A percentile compares a stretch with the other conserved stretches of the same genome.
These are phyloP conservation scores for Tolypocladium tropicale DNA, from an alignment of 2,329 filamentous ascomycete species.

Conservation along the genomic window DNA sequence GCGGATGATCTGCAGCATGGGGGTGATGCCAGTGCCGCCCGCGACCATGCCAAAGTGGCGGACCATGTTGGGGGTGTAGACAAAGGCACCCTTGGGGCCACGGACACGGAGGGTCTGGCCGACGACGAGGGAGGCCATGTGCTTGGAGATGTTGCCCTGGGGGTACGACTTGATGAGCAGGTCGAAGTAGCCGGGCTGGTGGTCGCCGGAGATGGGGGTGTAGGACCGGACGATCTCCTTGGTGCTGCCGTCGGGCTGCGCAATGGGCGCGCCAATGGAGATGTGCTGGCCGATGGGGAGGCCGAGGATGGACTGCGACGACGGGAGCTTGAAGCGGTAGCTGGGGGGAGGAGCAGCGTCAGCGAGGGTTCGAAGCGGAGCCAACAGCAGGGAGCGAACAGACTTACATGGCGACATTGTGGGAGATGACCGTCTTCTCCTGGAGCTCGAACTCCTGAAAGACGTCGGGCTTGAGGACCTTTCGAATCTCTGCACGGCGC, in stretches of 20 bases:
- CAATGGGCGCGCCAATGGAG: conserved; percentile 73
- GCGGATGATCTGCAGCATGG: conserved; percentile 93
- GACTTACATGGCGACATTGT: conserved; percentile 90
- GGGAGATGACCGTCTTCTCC: conserved; percentile 91
- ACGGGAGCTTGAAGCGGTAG: conserved; percentile 87
- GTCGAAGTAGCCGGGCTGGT: conserved; percentile 86
- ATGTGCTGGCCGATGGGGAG: conserved; percentile 99
- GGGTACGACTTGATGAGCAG: conserved; percentile 97
- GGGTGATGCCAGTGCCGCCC: conserved; percentile 93
- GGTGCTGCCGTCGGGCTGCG: conserved; percentile 55
- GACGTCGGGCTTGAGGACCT: conserved; percentile 73
- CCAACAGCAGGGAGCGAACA: background rate
- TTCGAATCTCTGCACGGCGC: conserved; percentile 53
- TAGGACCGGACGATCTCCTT: conserved; percentile 89
- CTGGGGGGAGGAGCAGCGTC: conserved; percentile 27
- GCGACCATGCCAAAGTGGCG: conserved; percentile 96
- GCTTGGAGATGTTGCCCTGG: conserved; percentile 92
- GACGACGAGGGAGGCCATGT: conserved; percentile 73
- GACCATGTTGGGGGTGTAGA: conserved; percentile 95
- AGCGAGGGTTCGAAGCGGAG: background rate
- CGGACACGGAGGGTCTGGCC: conserved; percentile 83
- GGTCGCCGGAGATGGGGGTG: conserved; percentile 83
- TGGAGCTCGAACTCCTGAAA: conserved; percentile 91
- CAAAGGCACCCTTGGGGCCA: conserved; percentile 95
- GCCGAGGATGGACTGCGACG: conserved; percentile 71